phyloP scores from a whole-genome alignment of 1,284 basidiomycete species.

The Sanghuangporus baumii region DNA sequence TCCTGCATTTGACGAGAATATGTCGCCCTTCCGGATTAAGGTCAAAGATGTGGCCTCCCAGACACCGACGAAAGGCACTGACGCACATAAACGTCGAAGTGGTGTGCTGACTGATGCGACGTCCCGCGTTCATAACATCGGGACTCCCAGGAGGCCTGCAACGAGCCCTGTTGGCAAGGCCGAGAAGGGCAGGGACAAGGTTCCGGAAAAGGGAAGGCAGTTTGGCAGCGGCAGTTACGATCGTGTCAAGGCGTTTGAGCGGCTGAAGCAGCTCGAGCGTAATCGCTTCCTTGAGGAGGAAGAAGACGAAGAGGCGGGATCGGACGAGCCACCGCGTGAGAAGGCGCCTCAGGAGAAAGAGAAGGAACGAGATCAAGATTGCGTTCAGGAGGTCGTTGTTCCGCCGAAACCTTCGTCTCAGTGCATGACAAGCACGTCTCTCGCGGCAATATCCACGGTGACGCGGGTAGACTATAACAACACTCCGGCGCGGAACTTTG shows the following conservation, averaged over 20 bases:
- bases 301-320: constrained; percentile 22
- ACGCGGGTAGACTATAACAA: constrained; percentile 4
- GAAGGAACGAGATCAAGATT: background rate
- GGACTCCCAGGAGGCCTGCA: background rate
- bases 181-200: background rate
- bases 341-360: background rate
- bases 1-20: constrained; percentile 10
- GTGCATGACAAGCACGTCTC: background rate
- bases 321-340: background rate
- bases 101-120: constrained; percentile 20
- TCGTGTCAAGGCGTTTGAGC: constrained; percentile 26
- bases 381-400: background rate
- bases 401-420: constrained; percentile 7
- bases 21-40: background rate
- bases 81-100: constrained; percentile 1
- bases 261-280: constrained; percentile 35
- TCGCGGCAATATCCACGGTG: constrained; percentile 4
- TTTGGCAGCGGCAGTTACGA: constrained; percentile 18
- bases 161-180: background rate
- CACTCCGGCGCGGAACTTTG: background rate
- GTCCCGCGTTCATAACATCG: constrained; percentile 3
- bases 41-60: background rate
- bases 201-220: background rate
- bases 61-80: constrained; percentile 1
- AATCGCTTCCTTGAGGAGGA: constrained; percentile 24